These are phyloP conservation scores for Phytopythium helicoides DNA, from an alignment of 352 stramenopile species.

Conservation along the genomic window DNA sequence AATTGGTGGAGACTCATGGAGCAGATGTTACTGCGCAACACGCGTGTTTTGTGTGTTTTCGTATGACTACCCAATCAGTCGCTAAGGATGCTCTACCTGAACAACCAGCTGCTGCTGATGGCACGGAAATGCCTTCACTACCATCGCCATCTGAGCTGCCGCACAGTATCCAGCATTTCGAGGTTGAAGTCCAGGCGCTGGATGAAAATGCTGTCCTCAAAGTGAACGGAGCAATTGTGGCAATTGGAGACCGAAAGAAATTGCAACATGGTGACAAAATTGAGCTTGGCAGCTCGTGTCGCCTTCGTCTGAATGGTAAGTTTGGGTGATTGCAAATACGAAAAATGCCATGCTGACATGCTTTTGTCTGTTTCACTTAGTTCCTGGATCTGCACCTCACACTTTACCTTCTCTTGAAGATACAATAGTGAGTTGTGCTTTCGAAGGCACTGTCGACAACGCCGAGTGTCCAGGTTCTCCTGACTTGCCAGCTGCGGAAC, in stretches of 20 bases:
- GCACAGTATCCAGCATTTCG: background rate
- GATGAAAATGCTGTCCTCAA: conserved; percentile 29
- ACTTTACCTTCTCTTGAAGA: too few species aligned
- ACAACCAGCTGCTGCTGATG: background rate
- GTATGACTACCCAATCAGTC: background rate
- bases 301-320: conserved; percentile 50
- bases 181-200: conserved; percentile 31
- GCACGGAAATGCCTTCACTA: background rate
- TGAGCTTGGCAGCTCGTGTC: conserved; percentile 32
- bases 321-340: too few species aligned
- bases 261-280: conserved; percentile 52
- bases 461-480: too few species aligned
- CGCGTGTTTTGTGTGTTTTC: conserved; percentile 1
- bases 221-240: conserved; percentile 33
- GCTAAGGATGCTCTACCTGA: background rate
- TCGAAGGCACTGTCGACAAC: too few species aligned
- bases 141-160: too few species aligned
- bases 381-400: too few species aligned
- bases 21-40: conserved; percentile 1
- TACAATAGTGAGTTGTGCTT: too few species aligned
- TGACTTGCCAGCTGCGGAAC: too few species aligned
- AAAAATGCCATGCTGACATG: too few species aligned
- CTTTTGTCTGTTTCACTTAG: background rate
- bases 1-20: background rate
- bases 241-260: conserved; percentile 10